phyloP scores from a whole-genome alignment of 192 early-diverging fungal genomes.

The Coemansia brasiliensis region DNA sequence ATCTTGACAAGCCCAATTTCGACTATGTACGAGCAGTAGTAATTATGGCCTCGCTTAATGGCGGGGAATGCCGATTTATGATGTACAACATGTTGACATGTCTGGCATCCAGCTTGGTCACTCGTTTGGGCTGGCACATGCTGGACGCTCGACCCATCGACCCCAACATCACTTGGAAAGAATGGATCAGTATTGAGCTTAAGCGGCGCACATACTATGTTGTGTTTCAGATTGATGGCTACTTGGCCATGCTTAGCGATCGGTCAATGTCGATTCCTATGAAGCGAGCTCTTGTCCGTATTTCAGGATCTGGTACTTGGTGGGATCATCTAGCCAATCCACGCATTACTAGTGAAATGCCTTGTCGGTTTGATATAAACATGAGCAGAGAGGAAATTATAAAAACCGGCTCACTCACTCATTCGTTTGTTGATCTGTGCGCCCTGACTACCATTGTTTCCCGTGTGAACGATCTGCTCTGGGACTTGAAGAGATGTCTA shows the following conservation, averaged over 20 bases:
- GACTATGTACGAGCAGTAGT: conserved; percentile 42
- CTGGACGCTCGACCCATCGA: conserved; percentile 13
- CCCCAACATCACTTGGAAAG: conserved; percentile 20
- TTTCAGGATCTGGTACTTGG: conserved; percentile 19
- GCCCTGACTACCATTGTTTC: conserved; percentile 17
- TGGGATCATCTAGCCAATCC: conserved; percentile 32
- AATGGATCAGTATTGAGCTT: conserved; percentile 34
- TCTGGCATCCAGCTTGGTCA: conserved; percentile 31
- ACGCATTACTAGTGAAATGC: conserved; percentile 9
- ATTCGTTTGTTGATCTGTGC: conserved; percentile 21
- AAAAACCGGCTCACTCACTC: conserved; percentile 5
- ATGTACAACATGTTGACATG: conserved; percentile 42
- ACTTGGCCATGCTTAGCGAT: conserved; percentile 33
- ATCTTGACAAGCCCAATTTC: conserved; percentile 20
- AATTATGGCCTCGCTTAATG: conserved; percentile 32
- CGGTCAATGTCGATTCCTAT: conserved; percentile 25
- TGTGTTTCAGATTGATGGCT: conserved; percentile 33
- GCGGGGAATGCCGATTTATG: conserved; percentile 41
- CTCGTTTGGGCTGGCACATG: conserved; percentile 39
- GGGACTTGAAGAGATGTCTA: conserved; percentile 21
- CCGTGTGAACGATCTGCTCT: conserved; percentile 27
- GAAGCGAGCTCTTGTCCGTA: conserved; percentile 13
- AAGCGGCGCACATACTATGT: conserved; percentile 39
- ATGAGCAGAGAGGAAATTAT: conserved; percentile 11
- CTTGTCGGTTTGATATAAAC: conserved; percentile 1